Evolutionary conservation across 2,329 filamentous ascomycete species (phyloP), one percentile per base, ranked within the genome.

Genomic region (Paraphoma chrysanthemicola): DNA sequence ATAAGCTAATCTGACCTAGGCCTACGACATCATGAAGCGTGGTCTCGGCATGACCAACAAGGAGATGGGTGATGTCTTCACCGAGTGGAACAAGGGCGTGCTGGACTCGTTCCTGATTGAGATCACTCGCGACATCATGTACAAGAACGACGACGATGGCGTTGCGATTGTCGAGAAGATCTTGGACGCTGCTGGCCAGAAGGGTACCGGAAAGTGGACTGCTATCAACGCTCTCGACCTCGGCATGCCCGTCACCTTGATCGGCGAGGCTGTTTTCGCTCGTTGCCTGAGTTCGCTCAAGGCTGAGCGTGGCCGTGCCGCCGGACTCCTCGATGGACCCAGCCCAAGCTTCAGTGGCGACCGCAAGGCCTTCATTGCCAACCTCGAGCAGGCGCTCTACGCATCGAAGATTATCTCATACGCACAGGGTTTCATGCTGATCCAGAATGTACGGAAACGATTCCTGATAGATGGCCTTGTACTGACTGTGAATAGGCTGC

Each of bases 391-490:
- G 86, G 95, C 94, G 69, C 88, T 99, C 61, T 99, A 99, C 78
- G 95, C 95, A 68, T 98, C 94, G 76, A 99, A 99, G 91, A 99
- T 99, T 79, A 97, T 99, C 82, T 99, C 95, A 17, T 99, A 99
- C 79, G 93, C 95, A 67, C 95, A 99, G 84, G 95, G 95, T 78
- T 99, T 99, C 88, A 98, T 98, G 94, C 88, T 99, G 77, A 98
- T 99, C 88, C 94, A 98, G 85, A 90, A 96, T 83, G 92, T 93
- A 81, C 81, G 88, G 80, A 23, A 18, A 6, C 17, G 30, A 41
- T 33, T 8, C 3, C 10, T 16, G 7, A 17, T 11, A 1, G 8
- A 11, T 18, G 42, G 18, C 28, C 18, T 51, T 11, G 11, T 43
- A 45, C 59, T 58, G 56, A 69, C 44, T 38, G 38, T 29, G 7